Evolutionary conservation across 148 eudicot genomes (phyloP).

Genomic region (Diospyros kaki): DNA sequence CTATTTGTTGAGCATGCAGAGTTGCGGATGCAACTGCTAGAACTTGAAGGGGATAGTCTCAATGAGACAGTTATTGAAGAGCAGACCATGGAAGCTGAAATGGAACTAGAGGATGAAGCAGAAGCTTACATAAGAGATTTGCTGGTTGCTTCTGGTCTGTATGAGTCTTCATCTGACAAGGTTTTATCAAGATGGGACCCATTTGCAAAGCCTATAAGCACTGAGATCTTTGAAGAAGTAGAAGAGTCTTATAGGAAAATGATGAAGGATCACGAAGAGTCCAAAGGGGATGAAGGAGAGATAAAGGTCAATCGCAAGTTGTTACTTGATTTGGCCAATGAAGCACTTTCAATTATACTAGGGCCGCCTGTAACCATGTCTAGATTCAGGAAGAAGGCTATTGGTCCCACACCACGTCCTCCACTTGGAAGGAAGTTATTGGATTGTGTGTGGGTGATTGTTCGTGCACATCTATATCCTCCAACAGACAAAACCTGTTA

Average conservation of each 20-base stretch:
- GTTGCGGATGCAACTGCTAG: constrained; percentile 65
- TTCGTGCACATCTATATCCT: constrained; percentile 47
- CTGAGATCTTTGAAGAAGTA: constrained; percentile 58
- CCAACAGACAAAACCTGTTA: constrained; percentile 29
- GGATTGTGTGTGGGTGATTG: constrained; percentile 56
- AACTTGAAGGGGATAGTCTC: constrained; percentile 54
- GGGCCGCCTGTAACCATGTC: constrained; percentile 46
- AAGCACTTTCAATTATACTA: constrained; percentile 57
- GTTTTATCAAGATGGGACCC: constrained; percentile 69
- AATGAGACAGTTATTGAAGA: constrained; percentile 50
- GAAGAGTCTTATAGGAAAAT: constrained; percentile 54
- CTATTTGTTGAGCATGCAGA: constrained; percentile 34
- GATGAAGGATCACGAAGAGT: constrained; percentile 27
- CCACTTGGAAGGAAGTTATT: constrained; percentile 60
- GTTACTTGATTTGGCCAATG: constrained; percentile 66
- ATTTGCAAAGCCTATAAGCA: constrained; percentile 55
- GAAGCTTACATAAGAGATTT: constrained; percentile 70
- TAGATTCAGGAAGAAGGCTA: constrained; percentile 44
- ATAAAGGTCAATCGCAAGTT: constrained; percentile 48
- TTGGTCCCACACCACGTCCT: constrained; percentile 25
- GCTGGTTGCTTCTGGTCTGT: constrained; percentile 71
- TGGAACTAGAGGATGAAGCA: constrained; percentile 62
- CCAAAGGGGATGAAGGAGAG: constrained; percentile 23
- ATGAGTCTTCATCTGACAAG: constrained; percentile 44
- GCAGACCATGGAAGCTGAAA: constrained; percentile 45